Evolutionary conservation across 1,284 basidiomycete species (phyloP).

Genomic region (Thecaphora thlaspeos): DNA sequence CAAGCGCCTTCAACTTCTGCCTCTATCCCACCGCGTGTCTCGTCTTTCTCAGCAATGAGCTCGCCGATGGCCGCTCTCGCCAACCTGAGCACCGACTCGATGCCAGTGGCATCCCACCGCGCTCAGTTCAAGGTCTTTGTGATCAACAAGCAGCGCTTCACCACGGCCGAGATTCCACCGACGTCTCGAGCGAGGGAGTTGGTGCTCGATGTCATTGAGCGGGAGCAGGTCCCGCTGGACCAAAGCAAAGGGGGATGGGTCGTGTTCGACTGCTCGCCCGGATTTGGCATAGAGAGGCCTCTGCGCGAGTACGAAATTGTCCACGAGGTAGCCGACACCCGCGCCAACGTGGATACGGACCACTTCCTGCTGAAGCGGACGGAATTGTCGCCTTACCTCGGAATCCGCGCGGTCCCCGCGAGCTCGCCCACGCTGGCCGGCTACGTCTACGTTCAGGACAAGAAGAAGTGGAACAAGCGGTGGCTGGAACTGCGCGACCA

Average conservation of each 20-base stretch:
- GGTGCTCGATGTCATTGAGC: slow-evolving; percentile 34
- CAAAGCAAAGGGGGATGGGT: slow-evolving; percentile 48
- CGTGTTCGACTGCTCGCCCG: slow-evolving; percentile 46
- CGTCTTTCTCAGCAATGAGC: background rate
- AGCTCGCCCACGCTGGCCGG: slow-evolving; percentile 48
- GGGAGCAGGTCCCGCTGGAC: slow-evolving; percentile 37
- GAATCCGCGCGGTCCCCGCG: slow-evolving; percentile 36
- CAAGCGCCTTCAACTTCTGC: background rate
- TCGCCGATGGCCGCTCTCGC: too few relatives aligned
- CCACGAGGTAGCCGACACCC: slow-evolving; percentile 37
- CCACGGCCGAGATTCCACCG: slow-evolving; percentile 29
- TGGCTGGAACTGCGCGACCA: slow-evolving; percentile 57
- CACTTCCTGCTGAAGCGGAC: slow-evolving; percentile 51
- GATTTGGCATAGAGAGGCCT: slow-evolving; percentile 51
- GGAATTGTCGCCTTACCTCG: slow-evolving; percentile 44
- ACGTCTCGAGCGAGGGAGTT: slow-evolving; percentile 43
- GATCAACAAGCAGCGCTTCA: slow-evolving; percentile 40
- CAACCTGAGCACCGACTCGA: background rate
- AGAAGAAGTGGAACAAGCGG: slow-evolving; percentile 50
- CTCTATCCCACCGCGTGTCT: background rate
- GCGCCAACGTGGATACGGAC: slow-evolving; percentile 31
- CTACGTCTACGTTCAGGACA: slow-evolving; percentile 48
- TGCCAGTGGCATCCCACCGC: background rate
- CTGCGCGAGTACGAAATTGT: slow-evolving; percentile 55
- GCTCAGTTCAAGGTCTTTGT: slow-evolving; percentile 35